Base-by-base conservation (phyloP, 2,329 filamentous ascomycete genomes). In the Stemphylium lycopersici region DNA sequence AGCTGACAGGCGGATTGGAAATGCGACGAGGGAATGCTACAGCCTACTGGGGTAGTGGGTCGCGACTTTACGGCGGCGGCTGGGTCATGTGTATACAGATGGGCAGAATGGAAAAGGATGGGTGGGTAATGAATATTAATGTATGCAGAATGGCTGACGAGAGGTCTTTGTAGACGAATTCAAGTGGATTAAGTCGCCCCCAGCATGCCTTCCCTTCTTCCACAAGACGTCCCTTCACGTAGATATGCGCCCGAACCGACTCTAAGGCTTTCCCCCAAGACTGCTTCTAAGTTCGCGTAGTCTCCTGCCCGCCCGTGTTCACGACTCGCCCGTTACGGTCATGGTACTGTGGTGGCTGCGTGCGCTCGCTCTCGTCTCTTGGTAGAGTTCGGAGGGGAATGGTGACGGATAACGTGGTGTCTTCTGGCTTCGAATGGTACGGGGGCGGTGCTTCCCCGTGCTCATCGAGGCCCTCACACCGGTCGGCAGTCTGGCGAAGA, bases 361-460 rank as follows among this genome's bases (percentile, higher is more conserved):
- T 50, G 31, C 73, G 56, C 13, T 74, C 72, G 10, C 64, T 61
- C 8, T 68, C 65, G 13, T 77, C 70, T 43, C 77, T 67, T 22
- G 68, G 68, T 7, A 80, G 60, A 1, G 76, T 71, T 42, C 74
- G 71, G 45, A 78, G 57, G 3, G 79, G 78, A 33, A 79, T 66
- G 7, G 73, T 32, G 1, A 74, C 33, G 36, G 18, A 11, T 22
- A 37, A 20, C 7, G 56, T 55, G 39, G 64, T 42, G 52, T 50
- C 62, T 12, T 70, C 64, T 20, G 55, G 59, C 55, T 74, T 76
- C 0, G 52, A 76, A 62, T 64, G 77, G 68, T 89, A 89, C 0
- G 86, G 84, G 42, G 87, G 87, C 44, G 87, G 87, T 8, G 86
- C 84, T 69, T 88, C 85, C 24, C 86, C 87, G 38, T 81, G 72